These are phyloP conservation scores for Hypoxylon trugodes DNA, from an alignment of 495 filamentous ascomycete species.

Conservation along the genomic window DNA sequence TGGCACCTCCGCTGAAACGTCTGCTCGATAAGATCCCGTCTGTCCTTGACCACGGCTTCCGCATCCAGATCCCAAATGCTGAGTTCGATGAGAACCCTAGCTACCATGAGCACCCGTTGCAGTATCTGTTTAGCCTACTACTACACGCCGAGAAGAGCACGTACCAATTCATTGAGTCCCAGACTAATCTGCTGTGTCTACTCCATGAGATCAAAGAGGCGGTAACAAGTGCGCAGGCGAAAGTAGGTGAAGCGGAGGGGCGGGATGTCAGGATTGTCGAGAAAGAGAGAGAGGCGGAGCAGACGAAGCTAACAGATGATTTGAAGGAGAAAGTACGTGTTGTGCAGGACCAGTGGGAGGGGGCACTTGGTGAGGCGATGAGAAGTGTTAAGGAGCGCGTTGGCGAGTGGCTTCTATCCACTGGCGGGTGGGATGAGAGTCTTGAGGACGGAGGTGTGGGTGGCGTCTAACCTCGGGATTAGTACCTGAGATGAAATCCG, in stretches of 20 bases:
- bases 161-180: constrained; percentile 95
- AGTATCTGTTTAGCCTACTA: constrained; percentile 87
- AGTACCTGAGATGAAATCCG: no score
- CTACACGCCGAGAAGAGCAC: constrained; percentile 87
- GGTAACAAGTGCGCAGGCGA: constrained; percentile 68
- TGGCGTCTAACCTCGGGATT: constrained; percentile 46
- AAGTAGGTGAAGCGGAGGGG: constrained; percentile 62
- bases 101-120: constrained; percentile 79
- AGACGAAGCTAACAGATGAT: constrained; percentile 77
- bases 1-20: constrained; percentile 80
- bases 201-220: constrained; percentile 91
- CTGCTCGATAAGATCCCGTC: constrained; percentile 80
- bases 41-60: constrained; percentile 53
- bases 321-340: constrained; percentile 89
- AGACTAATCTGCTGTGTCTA: constrained; percentile 91
- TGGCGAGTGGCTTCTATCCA: constrained; percentile 68
- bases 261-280: constrained; percentile 67
- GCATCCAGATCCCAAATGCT: constrained; percentile 72
- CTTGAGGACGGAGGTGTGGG: constrained; percentile 60
- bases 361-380: constrained; percentile 60
- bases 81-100: constrained; percentile 88
- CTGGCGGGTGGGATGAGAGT: constrained; percentile 78
- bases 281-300: constrained; percentile 69
- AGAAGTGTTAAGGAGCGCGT: constrained; percentile 64
- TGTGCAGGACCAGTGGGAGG: constrained; percentile 85